phyloP scores from a whole-genome alignment of 495 filamentous ascomycete genomes.

The Viridothelium virens region DNA sequence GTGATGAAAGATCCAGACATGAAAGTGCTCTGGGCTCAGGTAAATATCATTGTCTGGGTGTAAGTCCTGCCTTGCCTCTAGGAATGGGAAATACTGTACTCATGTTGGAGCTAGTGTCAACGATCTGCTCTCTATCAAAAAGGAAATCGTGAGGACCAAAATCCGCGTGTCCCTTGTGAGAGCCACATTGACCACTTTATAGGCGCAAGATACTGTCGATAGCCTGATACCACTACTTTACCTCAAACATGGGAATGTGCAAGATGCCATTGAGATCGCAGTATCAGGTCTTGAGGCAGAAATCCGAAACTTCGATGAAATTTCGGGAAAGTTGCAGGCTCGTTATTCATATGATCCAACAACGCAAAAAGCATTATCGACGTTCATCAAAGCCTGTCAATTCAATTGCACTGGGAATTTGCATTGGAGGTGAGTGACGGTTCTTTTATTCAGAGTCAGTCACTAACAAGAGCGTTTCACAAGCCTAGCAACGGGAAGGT shows the following conservation, averaged over 20 bases:
- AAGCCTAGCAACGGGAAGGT: conserved; percentile 15
- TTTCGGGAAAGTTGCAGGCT: conserved; percentile 14
- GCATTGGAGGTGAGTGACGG: conserved; percentile 20
- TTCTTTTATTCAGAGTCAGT: not conserved
- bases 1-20: conserved; percentile 25
- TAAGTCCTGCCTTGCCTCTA: not conserved
- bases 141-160: conserved; percentile 25
- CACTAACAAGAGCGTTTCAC: not conserved
- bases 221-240: conserved; percentile 18
- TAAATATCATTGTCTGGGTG: conserved; percentile 25
- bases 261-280: conserved; percentile 19
- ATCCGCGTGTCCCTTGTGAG: not conserved
- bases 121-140: conserved; percentile 33
- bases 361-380: conserved; percentile 15
- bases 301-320: conserved; percentile 18
- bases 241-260: conserved; percentile 19
- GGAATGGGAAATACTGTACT: not conserved
- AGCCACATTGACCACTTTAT: not conserved
- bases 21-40: conserved; percentile 27
- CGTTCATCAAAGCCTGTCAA: conserved; percentile 24
- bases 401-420: conserved; percentile 27
- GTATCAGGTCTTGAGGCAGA: conserved; percentile 12
- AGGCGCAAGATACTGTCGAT: conserved; percentile 20
- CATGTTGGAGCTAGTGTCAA: conserved; percentile 21
- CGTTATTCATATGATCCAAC: not conserved